A percentile compares a stretch with the other conserved stretches of the same genome.
These are phyloP conservation scores for Kurtzmaniella natalensis DNA, from an alignment of 1,139 yeast species.

Conservation along the genomic window DNA sequence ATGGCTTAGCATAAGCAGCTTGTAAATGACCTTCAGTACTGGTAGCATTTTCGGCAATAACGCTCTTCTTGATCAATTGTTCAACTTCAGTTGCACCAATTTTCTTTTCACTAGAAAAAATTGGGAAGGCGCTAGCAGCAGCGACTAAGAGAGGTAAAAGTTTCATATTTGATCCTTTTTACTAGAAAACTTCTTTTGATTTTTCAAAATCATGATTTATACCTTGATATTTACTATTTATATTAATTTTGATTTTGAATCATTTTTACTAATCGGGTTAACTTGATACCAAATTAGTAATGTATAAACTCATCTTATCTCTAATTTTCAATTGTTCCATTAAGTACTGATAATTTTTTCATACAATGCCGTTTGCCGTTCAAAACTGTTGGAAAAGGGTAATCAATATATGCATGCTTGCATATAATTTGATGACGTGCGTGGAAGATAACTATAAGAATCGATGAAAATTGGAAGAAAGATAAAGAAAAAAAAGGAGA, in stretches of 20 bases:
- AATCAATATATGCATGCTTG: slow-evolving; percentile 1
- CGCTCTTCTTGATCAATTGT: slow-evolving; percentile 1
- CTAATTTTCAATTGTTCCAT: background rate
- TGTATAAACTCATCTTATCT: background rate
- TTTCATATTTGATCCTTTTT: slow-evolving; percentile 1
- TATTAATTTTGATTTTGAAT: background rate
- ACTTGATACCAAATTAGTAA: background rate
- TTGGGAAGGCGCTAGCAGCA: slow-evolving; percentile 7
- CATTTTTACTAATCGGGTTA: background rate
- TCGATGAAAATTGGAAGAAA: background rate
- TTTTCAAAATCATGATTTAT: no score
- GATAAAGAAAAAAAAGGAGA: background rate
- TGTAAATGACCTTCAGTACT: slow-evolving; percentile 18
- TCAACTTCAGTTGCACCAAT: background rate
- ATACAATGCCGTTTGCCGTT: background rate
- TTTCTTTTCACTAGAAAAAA: background rate
- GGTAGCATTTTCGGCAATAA: background rate
- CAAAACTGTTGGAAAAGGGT: background rate
- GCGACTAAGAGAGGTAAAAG: slow-evolving; percentile 3
- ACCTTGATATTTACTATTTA: no score
- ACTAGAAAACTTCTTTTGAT: no score
- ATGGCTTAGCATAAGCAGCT: slow-evolving; percentile 29
- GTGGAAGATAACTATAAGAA: background rate
- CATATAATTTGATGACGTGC: background rate
- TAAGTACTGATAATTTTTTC: background rate